Conservation (phyloP, 148 eudicot genomes). For the Cornus controversa region DNA sequence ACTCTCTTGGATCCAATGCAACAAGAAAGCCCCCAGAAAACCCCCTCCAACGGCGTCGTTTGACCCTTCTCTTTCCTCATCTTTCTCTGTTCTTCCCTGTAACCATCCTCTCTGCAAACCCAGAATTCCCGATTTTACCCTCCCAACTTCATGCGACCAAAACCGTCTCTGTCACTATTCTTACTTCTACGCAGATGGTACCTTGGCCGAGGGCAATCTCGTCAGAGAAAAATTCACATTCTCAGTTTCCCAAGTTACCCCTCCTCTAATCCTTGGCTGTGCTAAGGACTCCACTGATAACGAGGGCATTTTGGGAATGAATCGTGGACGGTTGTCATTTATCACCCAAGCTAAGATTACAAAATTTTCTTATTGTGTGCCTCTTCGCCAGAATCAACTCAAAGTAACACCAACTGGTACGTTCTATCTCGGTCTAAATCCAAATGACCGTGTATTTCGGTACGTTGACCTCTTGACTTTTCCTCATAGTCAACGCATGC, state of each 20-base stretch:
- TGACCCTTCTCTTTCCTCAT: slow-evolving; percentile 52
- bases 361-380: slow-evolving; percentile 50
- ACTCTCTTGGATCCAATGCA: slow-evolving; percentile 56
- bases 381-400: slow-evolving; percentile 17
- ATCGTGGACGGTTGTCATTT: slow-evolving; percentile 42
- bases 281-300: slow-evolving; percentile 38
- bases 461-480: slow-evolving; percentile 35
- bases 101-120: slow-evolving; percentile 53
- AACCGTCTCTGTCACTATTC: slow-evolving; percentile 56
- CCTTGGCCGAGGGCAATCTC: slow-evolving; percentile 53
- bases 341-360: slow-evolving; percentile 44
- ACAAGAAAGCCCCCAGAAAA: slow-evolving; percentile 16
- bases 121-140: slow-evolving; percentile 48
- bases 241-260: slow-evolving; percentile 40
- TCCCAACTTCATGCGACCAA: slow-evolving; percentile 48
- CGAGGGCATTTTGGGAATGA: slow-evolving; percentile 64
- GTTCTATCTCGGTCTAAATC: slow-evolving; percentile 50
- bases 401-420: slow-evolving; percentile 22
- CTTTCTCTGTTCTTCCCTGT: slow-evolving; percentile 50
- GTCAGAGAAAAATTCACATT: slow-evolving; percentile 46
- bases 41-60: slow-evolving; percentile 36
- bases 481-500: slow-evolving; percentile 37
- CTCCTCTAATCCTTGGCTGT: slow-evolving; percentile 53
- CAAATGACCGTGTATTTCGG: slow-evolving; percentile 25
- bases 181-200: slow-evolving; percentile 58